A percentile compares a stretch with the other conserved stretches of the same genome.
Conservation (phyloP, 129 eudicot genomes). For the Lactuca sativa region DNA sequence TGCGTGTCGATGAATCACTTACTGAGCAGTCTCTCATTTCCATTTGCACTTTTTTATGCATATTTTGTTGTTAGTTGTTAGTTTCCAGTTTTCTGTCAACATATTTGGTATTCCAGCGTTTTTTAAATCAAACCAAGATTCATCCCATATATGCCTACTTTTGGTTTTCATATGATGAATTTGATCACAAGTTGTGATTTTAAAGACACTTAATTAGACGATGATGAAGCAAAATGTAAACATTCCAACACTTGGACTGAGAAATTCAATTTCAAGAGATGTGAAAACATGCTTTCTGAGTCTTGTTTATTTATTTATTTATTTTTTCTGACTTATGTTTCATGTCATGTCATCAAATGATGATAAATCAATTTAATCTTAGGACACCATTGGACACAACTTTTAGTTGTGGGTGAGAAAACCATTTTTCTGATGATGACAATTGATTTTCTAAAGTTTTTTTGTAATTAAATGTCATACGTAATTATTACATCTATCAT, state of each 20-base stretch:
- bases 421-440: slow-evolving; percentile 39
- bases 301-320: not conserved
- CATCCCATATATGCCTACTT: not conserved
- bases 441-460: no score
- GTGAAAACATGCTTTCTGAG: slow-evolving; percentile 25
- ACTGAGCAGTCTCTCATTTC: slow-evolving; percentile 36
- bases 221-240: slow-evolving; percentile 29
- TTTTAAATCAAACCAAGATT: no score
- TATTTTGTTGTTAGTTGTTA: not conserved
- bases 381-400: slow-evolving; percentile 59
- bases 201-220: not conserved
- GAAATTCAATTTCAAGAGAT: slow-evolving; percentile 27
- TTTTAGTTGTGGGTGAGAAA: slow-evolving; percentile 41
- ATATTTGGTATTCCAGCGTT: no score
- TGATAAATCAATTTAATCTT: slow-evolving; percentile 38
- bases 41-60: not conserved
- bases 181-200: not conserved
- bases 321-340: not conserved
- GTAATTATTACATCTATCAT: no score
- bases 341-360: slow-evolving; percentile 27
- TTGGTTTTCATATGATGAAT: not conserved
- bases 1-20: slow-evolving; percentile 40
- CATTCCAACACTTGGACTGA: slow-evolving; percentile 39
- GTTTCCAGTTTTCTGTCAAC: not conserved
- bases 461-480: no score